Evolutionary conservation across 2,329 filamentous ascomycete species (phyloP).

Genomic region (Colletotrichum liriopes): DNA sequence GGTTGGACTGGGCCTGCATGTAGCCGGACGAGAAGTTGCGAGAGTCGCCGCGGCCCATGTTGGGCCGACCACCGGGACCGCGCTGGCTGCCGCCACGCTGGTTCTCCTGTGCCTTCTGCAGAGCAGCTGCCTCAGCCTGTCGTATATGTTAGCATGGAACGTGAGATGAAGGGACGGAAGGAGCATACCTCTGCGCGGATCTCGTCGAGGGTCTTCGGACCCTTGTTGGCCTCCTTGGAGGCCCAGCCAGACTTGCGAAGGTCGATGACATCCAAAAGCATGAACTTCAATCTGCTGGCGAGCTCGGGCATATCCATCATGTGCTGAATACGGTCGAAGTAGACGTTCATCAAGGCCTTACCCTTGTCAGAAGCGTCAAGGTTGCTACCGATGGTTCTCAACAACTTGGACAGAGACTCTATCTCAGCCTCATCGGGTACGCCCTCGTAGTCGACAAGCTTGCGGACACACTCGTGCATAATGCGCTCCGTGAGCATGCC

Average conservation of each 20-base stretch:
- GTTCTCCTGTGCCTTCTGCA: constrained; percentile 85
- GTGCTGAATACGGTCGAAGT: constrained; percentile 89
- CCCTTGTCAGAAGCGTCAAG: constrained; percentile 89
- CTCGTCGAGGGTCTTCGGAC: constrained; percentile 95
- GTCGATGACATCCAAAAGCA: constrained; percentile 96
- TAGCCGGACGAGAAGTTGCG: constrained; percentile 85
- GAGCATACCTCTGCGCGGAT: constrained; percentile 82
- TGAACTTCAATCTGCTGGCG: constrained; percentile 91
- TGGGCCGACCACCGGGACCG: constrained; percentile 78
- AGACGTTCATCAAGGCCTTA: constrained; percentile 88
- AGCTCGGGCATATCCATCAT: constrained; percentile 87
- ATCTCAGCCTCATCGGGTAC: constrained; percentile 96
- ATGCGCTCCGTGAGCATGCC: constrained; percentile 99
- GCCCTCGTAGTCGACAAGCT: constrained; percentile 95
- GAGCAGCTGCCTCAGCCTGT: constrained; percentile 80
- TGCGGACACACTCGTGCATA: constrained; percentile 99
- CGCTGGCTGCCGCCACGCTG: constrained; percentile 72
- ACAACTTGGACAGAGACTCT: constrained; percentile 93
- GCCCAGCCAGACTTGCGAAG: constrained; percentile 84
- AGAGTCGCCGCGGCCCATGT: constrained; percentile 87
- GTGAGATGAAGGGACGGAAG: not conserved
- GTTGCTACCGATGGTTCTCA: constrained; percentile 91
- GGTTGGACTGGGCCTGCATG: constrained; percentile 83
- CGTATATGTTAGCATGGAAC: constrained; percentile 47
- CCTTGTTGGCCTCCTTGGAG: constrained; percentile 92